Evolutionary conservation across 2,329 filamentous ascomycete genomes (phyloP), one percentile per base, ranked within the genome.

Genomic region (Ophiostoma sp.): DNA sequence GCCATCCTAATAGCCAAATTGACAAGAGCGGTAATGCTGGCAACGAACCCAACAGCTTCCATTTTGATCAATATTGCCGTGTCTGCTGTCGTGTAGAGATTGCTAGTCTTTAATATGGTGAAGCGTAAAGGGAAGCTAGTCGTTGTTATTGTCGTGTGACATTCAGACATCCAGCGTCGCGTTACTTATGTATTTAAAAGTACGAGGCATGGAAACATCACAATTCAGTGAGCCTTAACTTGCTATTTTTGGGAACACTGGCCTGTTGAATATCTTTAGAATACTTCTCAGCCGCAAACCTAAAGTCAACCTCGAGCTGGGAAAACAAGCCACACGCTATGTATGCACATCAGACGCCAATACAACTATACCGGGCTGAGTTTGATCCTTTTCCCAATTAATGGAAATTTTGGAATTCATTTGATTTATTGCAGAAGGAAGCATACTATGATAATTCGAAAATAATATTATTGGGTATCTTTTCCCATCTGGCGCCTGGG

Each of bases 391-490:
- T n/a, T n/a, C 20, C 17, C 3, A n/a, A n/a, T 0, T 5, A 2
- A 20, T n/a, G 4, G 1, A 8, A 48, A 7, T n/a, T 20, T 48
- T n/a, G 20, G 2, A 8, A 1, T 48, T 20, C 3, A n/a, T 48
- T 7, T 20, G 4, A 7, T 7, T 48, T 8, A 20, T 6, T 7
- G 17, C 5, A 48, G 8, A 5, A 44, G 17, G 6, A 48, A 7
- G 44, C 17, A 17, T 48, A 48, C 2, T 48, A 48, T n/a, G 20
- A 20, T 31, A 31, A 8, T 48, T 41, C 8, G 7, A 57, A 62
- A 33, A 11, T 23, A 62, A 62, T 62, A 27, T 13, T 20, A 57
- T 62, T 62, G 57, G 57, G 57, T 62, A 62, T 62, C 57, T 62
- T 33, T 60, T 33, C 27, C 27, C 2, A 20, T 62, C 17, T 20